phyloP scores from a whole-genome alignment of 2,329 filamentous ascomycete genomes.

The Mycosphaerella arachidis region DNA sequence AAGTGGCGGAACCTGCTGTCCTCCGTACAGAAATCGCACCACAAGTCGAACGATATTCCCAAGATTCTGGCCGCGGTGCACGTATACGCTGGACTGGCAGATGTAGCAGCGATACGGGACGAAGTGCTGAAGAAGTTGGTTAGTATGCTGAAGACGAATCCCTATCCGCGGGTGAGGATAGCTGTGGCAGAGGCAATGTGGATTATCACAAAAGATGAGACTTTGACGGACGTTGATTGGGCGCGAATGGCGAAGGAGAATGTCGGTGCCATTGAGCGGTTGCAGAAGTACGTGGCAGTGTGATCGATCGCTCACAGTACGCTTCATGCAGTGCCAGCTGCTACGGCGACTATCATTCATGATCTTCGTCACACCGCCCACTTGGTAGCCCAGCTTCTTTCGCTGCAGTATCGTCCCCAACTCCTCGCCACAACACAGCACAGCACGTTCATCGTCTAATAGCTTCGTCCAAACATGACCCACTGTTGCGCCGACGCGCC shows the following conservation, averaged over 20 bases:
- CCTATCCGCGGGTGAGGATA: conserved; percentile 67
- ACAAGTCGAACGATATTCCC: conserved; percentile 74
- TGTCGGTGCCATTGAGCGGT: conserved; percentile 4
- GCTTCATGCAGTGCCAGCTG: neutral
- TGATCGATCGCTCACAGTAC: neutral
- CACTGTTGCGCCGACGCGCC: conserved; percentile 70
- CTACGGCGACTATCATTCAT: neutral
- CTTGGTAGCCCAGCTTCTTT: neutral
- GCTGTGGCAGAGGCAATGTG: conserved; percentile 41
- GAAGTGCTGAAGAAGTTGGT: conserved; percentile 65
- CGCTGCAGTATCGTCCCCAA: neutral
- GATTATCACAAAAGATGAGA: conserved; percentile 34
- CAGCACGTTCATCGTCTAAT: conserved; percentile 25
- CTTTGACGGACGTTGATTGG: conserved; percentile 24
- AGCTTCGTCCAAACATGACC: conserved; percentile 77
- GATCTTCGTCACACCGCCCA: neutral
- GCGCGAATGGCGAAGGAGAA: conserved; percentile 13
- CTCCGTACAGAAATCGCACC: conserved; percentile 71
- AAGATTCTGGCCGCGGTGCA: conserved; percentile 77
- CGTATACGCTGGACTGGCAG: conserved; percentile 68
- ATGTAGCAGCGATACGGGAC: conserved; percentile 46
- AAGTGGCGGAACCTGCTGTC: conserved; percentile 64
- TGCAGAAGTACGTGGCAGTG: conserved; percentile 3
- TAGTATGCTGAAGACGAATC: conserved; percentile 67
- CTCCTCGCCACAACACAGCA: neutral